A percentile compares a stretch with the other conserved stretches of the same genome.
phyloP scores from a whole-genome alignment of 2,329 filamentous ascomycete genomes.

The Akanthomyces lecanii region DNA sequence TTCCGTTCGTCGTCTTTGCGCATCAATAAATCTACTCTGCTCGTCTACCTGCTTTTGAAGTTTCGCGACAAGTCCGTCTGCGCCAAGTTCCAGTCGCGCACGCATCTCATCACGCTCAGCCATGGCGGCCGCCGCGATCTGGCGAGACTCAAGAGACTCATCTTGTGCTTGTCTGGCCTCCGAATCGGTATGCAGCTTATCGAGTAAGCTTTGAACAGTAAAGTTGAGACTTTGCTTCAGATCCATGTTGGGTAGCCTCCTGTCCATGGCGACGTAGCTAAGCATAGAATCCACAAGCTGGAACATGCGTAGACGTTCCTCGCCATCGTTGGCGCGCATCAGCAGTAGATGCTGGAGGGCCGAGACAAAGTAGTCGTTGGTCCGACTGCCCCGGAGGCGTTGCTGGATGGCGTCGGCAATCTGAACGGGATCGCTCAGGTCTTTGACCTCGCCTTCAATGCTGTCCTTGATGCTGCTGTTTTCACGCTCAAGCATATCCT shows the following conservation, averaged over 20 bases:
- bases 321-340: constrained; percentile 84
- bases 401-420: constrained; percentile 91
- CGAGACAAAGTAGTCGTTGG: constrained; percentile 93
- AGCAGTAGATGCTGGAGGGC: constrained; percentile 92
- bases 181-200: constrained; percentile 93
- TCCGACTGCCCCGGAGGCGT: constrained; percentile 75
- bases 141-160: constrained; percentile 82
- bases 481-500: constrained; percentile 91
- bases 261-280: constrained; percentile 97
- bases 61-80: constrained; percentile 88
- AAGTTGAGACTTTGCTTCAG: constrained; percentile 97
- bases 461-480: constrained; percentile 86
- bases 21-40: constrained; percentile 83
- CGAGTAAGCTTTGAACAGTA: constrained; percentile 89
- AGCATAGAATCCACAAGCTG: constrained; percentile 98
- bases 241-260: constrained; percentile 91
- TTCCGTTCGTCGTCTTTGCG: constrained; percentile 81
- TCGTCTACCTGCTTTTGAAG: constrained; percentile 92
- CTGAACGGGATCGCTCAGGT: constrained; percentile 87
- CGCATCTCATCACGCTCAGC: constrained; percentile 95
- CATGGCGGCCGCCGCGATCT: constrained; percentile 92
- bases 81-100: constrained; percentile 81
- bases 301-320: constrained; percentile 92
- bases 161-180: constrained; percentile 90
- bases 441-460: constrained; percentile 79